phyloP scores from a whole-genome alignment of 192 early-diverging fungal genomes.

The Umbelopsis sp. region DNA sequence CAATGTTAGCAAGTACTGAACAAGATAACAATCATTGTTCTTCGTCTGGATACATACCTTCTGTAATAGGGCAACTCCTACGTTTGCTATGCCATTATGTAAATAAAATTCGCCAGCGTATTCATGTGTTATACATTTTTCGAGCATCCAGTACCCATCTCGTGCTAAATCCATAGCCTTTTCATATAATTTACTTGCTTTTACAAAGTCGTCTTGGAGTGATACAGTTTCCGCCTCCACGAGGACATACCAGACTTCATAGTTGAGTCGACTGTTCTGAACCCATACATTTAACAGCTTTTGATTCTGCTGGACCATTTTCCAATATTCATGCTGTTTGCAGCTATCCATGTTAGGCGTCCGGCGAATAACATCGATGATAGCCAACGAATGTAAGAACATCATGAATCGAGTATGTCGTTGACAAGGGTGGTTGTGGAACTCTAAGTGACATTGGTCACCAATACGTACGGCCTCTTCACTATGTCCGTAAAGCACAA shows the following conservation, averaged over 20 bases:
- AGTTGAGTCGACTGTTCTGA: slow-evolving; percentile 14
- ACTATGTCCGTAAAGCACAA: slow-evolving; percentile 33
- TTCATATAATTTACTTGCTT: slow-evolving; percentile 25
- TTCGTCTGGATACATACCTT: background rate
- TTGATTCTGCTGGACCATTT: slow-evolving; percentile 22
- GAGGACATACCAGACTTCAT: slow-evolving; percentile 27
- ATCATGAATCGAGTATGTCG: slow-evolving; percentile 35
- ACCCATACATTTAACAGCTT: slow-evolving; percentile 21
- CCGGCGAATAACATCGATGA: slow-evolving; percentile 23
- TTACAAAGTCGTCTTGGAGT: slow-evolving; percentile 9
- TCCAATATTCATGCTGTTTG: background rate
- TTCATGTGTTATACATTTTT: slow-evolving; percentile 32
- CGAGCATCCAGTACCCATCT: slow-evolving; percentile 31
- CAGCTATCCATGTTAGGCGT: background rate
- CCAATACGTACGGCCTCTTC: slow-evolving; percentile 26
- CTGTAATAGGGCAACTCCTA: slow-evolving; percentile 24
- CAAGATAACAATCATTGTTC: background rate
- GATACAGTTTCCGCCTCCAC: slow-evolving; percentile 30
- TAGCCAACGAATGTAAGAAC: slow-evolving; percentile 27
- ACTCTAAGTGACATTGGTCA: slow-evolving; percentile 2
- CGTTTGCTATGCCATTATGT: slow-evolving; percentile 23
- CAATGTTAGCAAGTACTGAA: background rate
- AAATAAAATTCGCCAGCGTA: slow-evolving; percentile 34
- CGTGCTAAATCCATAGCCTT: slow-evolving; percentile 29
- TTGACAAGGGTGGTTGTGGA: slow-evolving; percentile 30